Evolutionary conservation across 2,329 filamentous ascomycete species (phyloP).

Genomic region (Endocalyx cinctus): DNA sequence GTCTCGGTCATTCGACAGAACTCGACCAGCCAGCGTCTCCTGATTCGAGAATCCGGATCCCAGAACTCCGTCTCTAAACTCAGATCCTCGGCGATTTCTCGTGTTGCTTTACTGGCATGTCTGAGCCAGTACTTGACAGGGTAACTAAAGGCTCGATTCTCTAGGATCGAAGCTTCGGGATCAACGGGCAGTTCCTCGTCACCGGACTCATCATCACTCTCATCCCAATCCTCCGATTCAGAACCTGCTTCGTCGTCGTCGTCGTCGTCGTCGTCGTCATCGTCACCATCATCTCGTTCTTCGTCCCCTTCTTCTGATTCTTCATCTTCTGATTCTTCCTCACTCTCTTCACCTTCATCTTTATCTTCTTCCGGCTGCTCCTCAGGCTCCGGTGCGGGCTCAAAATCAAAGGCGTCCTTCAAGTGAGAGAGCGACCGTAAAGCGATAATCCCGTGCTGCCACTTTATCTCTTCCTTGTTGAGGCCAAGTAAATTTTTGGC

Average conservation of each 20-base stretch:
- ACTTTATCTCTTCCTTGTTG: background rate
- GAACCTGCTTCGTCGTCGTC: background rate
- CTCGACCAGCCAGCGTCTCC: background rate
- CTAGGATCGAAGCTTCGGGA: conserved; percentile 30
- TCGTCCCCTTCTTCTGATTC: background rate
- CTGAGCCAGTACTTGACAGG: conserved; percentile 1
- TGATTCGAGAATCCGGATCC: background rate
- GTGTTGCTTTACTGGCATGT: background rate
- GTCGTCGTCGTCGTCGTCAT: too few species aligned
- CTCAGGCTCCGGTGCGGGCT: conserved; percentile 7
- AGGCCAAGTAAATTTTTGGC: background rate
- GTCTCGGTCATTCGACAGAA: too few species aligned
- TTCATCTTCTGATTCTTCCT: conserved; percentile 10
- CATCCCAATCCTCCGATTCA: too few species aligned
- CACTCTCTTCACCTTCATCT: background rate
- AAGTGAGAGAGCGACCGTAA: conserved; percentile 12
- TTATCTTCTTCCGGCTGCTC: background rate
- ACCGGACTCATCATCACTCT: background rate
- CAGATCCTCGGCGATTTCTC: background rate
- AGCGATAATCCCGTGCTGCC: conserved; percentile 1
- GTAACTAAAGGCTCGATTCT: conserved; percentile 14
- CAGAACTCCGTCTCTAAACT: background rate
- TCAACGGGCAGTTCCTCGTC: conserved; percentile 36
- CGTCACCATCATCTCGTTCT: conserved; percentile 7
- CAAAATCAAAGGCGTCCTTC: conserved; percentile 28